Percentiles rank a stretch among this genome's conserved stretches.
These are phyloP conservation scores for Durio zibethinus DNA, from an alignment of 345 rosid species.

Conservation along the genomic window DNA sequence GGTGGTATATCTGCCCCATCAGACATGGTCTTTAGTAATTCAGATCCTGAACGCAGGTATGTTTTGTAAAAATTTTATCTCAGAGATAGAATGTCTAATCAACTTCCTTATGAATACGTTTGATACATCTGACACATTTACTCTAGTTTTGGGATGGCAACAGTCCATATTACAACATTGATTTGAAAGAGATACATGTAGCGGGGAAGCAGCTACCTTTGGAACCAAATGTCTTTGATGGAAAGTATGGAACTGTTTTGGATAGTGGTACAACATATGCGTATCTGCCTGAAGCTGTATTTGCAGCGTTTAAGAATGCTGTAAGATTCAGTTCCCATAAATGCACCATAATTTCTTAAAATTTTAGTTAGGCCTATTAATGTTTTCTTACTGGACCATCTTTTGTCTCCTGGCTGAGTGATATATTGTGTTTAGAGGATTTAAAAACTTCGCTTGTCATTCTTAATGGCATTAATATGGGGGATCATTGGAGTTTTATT, in stretches of 20 bases:
- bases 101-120: constrained; percentile 49
- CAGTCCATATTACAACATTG: constrained; percentile 97
- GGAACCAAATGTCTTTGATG: constrained; percentile 60
- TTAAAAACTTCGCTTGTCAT: not conserved
- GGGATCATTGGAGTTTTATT: not conserved
- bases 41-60: constrained; percentile 84
- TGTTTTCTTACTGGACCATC: not conserved
- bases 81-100: constrained; percentile 27
- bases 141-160: constrained; percentile 99
- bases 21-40: constrained; percentile 64
- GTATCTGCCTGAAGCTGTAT: constrained; percentile 85
- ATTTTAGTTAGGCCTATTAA: not conserved
- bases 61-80: constrained; percentile 33
- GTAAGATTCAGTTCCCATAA: constrained; percentile 39
- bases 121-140: constrained; percentile 80
- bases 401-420: not conserved
- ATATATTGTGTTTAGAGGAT: constrained; percentile 3
- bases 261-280: constrained; percentile 97
- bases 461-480: not conserved
- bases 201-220: constrained; percentile 77
- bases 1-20: constrained; percentile 67
- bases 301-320: constrained; percentile 69
- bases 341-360: not conserved
- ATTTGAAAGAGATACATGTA: constrained; percentile 85
- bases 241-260: constrained; percentile 68